Evolutionary conservation across 2,329 filamentous ascomycete genomes (phyloP), one percentile per base, ranked within the genome.

Genomic region (Dactylonectria estremocensis): DNA sequence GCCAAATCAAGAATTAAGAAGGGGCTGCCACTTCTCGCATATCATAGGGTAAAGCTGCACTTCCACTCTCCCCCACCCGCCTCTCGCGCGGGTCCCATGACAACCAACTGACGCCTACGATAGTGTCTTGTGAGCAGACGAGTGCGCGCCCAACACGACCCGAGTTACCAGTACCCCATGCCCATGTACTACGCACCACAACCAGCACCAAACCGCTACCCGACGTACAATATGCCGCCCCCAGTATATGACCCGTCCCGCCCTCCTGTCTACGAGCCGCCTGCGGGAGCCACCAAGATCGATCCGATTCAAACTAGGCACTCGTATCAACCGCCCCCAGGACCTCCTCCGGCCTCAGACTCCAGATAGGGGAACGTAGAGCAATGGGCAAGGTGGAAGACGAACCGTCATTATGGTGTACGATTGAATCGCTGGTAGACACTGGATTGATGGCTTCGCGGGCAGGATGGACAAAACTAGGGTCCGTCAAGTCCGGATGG

Each of bases 1-100:
- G 93, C 93, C 52, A 89, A 89, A 78, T 81, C 82, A 52, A 86
- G 93, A 53, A 84, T 95, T 70, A 85, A 83, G 68, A 91, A 90
- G 78, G 92, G 92, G 1, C 83, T 90, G 43, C 83, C 85, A 18
- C 91, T 93, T 16, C 80, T 95, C 40, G 81, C 80, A 69, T 95
- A 95, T 77, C 93, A 96, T 80, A 84, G 91, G 75, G 90, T 92
- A 85, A 64, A 56, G 43, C 22, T 52, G 37, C 10, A 48, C 48
- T 11, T 20, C 61, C 62, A 64, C 45, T 61, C 43, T 28, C 14
- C 31, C 3, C n/a, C 16, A 4, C 64, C 33, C 18, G 9, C 53
- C 40, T 54, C n/a, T 13, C 43, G 64, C 8, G 8, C 9, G 5
- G 22, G 24, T 28, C 24, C 33, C 37, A 43, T 28, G 24, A 28